Percentiles rank a stretch among this genome's conserved stretches.
These are phyloP conservation scores for Medicago lupulina DNA, from an alignment of 306 rosid genomes.

Conservation along the genomic window DNA sequence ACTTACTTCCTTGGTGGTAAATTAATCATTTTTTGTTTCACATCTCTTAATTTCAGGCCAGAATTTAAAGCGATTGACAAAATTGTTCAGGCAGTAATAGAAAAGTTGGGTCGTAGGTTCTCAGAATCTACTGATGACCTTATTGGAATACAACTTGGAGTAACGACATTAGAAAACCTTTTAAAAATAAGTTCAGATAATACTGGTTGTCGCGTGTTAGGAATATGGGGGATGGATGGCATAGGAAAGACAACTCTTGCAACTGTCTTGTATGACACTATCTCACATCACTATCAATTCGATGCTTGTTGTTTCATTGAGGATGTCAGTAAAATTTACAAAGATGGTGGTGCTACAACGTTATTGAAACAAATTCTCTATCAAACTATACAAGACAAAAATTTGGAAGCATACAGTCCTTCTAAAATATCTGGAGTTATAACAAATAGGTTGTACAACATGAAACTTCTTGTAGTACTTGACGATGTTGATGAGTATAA, in stretches of 20 bases:
- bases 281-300: constrained; percentile 18
- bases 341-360: neutral
- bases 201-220: neutral
- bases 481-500: neutral
- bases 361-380: neutral
- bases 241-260: constrained; percentile 37
- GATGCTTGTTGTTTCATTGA: constrained; percentile 17
- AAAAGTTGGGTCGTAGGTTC: neutral
- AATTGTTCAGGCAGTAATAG: neutral
- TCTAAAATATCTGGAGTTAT: neutral
- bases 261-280: constrained; percentile 3
- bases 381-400: neutral
- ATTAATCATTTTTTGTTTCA: no score
- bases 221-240: constrained; percentile 37
- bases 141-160: neutral
- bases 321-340: neutral
- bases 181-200: neutral
- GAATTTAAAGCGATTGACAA: neutral
- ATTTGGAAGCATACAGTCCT: neutral
- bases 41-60: no score
- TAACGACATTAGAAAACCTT: neutral
- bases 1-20: no score
- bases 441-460: neutral
- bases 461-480: constrained; percentile 12
- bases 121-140: neutral